These are phyloP conservation scores for Daedalea quercina DNA, from an alignment of 768 basidiomycete species.

Conservation along the genomic window DNA sequence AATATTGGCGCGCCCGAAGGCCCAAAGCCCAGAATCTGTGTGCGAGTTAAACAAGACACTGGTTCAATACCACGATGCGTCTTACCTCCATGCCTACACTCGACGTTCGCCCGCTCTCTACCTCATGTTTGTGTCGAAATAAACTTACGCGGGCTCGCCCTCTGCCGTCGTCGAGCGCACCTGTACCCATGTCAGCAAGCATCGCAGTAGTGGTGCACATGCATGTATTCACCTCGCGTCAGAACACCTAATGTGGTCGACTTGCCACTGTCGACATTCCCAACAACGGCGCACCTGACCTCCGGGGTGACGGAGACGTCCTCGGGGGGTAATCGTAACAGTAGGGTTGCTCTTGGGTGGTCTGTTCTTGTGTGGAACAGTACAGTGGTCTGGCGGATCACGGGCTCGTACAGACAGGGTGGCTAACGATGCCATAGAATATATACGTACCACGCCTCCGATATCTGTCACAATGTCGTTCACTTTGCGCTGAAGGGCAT, in stretches of 20 bases:
- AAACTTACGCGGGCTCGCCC: slow-evolving; percentile 80
- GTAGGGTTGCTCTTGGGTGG: slow-evolving; percentile 50
- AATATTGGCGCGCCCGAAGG: slow-evolving; percentile 73
- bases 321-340: slow-evolving; percentile 71
- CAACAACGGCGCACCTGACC: slow-evolving; percentile 92
- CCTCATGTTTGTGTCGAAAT: slow-evolving; percentile 96
- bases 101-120: slow-evolving; percentile 92
- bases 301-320: slow-evolving; percentile 79
- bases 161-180: slow-evolving; percentile 74
- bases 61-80: not conserved
- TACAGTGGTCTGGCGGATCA: slow-evolving; percentile 40
- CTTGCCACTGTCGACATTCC: slow-evolving; percentile 93
- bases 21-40: slow-evolving; percentile 83
- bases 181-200: slow-evolving; percentile 25
- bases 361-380: slow-evolving; percentile 41
- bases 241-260: slow-evolving; percentile 92
- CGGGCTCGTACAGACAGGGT: no score
- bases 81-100: slow-evolving; percentile 94
- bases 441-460: slow-evolving; percentile 59
- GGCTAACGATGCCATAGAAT: no score
- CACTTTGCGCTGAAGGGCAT: slow-evolving; percentile 37
- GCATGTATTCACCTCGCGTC: slow-evolving; percentile 62
- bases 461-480: slow-evolving; percentile 60
- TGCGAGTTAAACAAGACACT: not conserved
- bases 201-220: slow-evolving; percentile 9